Conservation (phyloP, 75 land plant species). For the Cupressus sempervirens region DNA sequence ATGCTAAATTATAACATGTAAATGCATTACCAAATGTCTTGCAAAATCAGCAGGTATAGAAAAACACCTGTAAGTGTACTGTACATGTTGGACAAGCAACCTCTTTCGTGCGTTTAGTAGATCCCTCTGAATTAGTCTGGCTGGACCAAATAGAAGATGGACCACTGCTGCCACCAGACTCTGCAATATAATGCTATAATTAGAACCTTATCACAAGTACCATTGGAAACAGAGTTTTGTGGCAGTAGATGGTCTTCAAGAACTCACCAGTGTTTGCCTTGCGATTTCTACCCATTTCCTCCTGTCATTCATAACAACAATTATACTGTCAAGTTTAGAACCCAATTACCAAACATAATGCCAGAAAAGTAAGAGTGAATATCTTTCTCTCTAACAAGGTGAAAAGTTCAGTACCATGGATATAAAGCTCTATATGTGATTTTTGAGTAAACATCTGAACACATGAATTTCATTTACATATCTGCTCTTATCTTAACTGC, state of each 20-base stretch:
- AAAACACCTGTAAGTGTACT: conserved; percentile 89
- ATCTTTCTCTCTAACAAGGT: not conserved
- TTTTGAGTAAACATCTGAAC: not conserved
- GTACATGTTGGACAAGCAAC: conserved; percentile 99
- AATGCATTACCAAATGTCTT: not conserved
- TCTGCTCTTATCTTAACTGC: too few species aligned
- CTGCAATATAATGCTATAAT: conserved; percentile 16
- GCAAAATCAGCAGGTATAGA: not conserved
- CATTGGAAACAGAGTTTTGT: not conserved
- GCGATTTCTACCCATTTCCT: conserved; percentile 64
- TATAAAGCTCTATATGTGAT: not conserved
- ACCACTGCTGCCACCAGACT: conserved; percentile 14
- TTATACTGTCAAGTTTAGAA: not conserved
- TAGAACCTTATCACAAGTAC: not conserved
- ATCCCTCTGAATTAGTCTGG: conserved; percentile 41
- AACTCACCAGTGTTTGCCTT: conserved; percentile 50
- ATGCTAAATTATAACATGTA: not conserved
- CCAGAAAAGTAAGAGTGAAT: not conserved
- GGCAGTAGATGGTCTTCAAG: not conserved
- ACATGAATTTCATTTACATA: too few species aligned
- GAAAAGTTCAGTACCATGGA: not conserved
- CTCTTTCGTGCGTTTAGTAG: conserved; percentile 65
- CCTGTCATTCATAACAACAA: conserved; percentile 37
- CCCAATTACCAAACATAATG: not conserved
- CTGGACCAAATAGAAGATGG: conserved; percentile 25